Conservation (phyloP, 352 stramenopile species). For the Phytopythium litorale region DNA sequence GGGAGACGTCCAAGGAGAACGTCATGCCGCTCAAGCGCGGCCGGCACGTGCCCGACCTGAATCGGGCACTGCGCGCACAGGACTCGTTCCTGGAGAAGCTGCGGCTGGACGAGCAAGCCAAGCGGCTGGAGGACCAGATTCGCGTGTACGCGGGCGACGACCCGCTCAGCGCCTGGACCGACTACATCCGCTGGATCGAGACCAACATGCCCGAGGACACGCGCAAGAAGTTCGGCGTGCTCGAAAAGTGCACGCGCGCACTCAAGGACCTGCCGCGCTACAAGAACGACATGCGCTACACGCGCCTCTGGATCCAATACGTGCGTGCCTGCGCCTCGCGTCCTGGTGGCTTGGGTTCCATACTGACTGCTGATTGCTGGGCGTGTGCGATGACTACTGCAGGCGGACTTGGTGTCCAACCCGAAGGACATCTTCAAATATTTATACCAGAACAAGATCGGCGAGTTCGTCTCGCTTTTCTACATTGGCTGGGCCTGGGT, state of each 20-base stretch:
- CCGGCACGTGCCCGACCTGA: constrained; percentile 76
- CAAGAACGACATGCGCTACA: constrained; percentile 77
- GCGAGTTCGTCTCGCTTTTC: constrained; percentile 73
- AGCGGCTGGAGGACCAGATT: constrained; percentile 45
- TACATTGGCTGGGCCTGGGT: constrained; percentile 87
- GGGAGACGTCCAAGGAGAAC: constrained; percentile 87
- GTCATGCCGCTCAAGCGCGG: constrained; percentile 81
- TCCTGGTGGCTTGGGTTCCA: neutral
- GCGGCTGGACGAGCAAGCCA: constrained; percentile 46
- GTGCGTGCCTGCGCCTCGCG: constrained; percentile 26
- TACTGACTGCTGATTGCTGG: neutral
- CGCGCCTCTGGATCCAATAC: constrained; percentile 87
- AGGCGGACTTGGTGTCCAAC: constrained; percentile 84
- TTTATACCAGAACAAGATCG: constrained; percentile 85
- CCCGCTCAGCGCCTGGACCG: constrained; percentile 58
- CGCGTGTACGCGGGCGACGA: constrained; percentile 54
- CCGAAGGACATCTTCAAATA: constrained; percentile 89
- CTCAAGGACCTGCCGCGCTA: constrained; percentile 63
- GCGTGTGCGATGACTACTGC: constrained; percentile 7
- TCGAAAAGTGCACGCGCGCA: constrained; percentile 72
- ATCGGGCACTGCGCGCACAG: constrained; percentile 55
- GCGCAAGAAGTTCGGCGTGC: constrained; percentile 63
- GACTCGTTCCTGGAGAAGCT: constrained; percentile 66
- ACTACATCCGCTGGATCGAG: constrained; percentile 81
- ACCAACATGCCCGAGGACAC: constrained; percentile 82